Evolutionary conservation across 352 stramenopile species (phyloP), one percentile per base, ranked within the genome.

Genomic region (Globisporangium parvum): DNA sequence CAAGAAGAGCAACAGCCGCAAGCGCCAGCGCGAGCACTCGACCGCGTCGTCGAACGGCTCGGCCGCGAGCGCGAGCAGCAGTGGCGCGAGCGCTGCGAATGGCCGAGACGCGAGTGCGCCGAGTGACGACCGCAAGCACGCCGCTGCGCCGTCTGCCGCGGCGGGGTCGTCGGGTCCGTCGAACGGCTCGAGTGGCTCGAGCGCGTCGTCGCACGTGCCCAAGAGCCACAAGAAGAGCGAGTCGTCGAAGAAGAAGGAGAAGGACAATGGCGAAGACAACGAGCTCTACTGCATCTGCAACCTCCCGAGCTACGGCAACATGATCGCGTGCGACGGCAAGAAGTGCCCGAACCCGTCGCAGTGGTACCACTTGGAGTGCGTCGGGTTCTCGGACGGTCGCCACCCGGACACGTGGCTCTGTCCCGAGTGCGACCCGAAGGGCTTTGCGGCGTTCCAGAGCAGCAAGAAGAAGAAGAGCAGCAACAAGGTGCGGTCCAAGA

Each of bases 221-320:
- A 79, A 79, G 60, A 62, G 42, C 50, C 76, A 79, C 57, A 85
- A 85, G 61, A 57, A 56, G 51, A 59, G 37, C n/a, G 75, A 68
- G 23, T 59, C 62, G 10, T 26, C 18, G 48, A 77, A 69, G 57
- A 88, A 88, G 62, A 82, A 81, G 60, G 73, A 85, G 57, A 65
- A 81, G 24, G 76, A 85, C 57, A 70, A 69, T 40, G 70, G 76
- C 60, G 81, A 94, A 53, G 81, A 92, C 73, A 92, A 94, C 57
- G 81, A 92, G 60, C 80, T 94, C 24, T 94, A 94, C 63, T 94
- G 85, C 60, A 85, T 94, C 59, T 94, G 85, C 65, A 88, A 91
- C 65, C 64, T 87, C 37, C 82, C 80, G 12, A 91, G 82, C 66
- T 94, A 91, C 66, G 85, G 85, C 59, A 90, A 91, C 63, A 94